Percentiles rank a stretch among this genome's conserved stretches.
These are phyloP conservation scores for Neonectria sp. DNA, from an alignment of 2,329 filamentous ascomycete genomes.

Conservation along the genomic window DNA sequence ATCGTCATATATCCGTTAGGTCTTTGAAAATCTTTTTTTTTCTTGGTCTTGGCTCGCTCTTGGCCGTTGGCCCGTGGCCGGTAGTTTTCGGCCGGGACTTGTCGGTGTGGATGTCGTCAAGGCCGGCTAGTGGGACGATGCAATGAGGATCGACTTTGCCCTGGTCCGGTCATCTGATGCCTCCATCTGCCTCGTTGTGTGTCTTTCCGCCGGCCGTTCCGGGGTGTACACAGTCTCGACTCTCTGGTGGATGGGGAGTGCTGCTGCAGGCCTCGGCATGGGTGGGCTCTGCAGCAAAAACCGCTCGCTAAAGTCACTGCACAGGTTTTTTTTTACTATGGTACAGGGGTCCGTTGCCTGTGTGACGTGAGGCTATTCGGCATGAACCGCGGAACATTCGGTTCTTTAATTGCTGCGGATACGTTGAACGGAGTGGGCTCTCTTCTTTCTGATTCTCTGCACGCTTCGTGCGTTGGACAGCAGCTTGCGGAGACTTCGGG, in stretches of 20 bases:
- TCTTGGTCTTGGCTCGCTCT: conserved; percentile 16
- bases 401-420: conserved; percentile 1
- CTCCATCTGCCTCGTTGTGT: conserved; percentile 15
- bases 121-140: conserved; percentile 37
- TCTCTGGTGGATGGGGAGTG: conserved; percentile 6
- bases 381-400: conserved; percentile 8
- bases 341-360: neutral
- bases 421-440: neutral
- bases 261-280: conserved; percentile 16
- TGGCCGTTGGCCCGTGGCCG: conserved; percentile 39
- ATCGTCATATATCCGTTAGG: neutral
- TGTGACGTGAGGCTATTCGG: conserved; percentile 22
- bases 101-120: conserved; percentile 30
- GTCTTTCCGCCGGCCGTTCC: conserved; percentile 32
- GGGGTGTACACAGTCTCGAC: conserved; percentile 10
- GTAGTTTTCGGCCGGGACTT: conserved; percentile 46
- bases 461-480: neutral
- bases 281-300: conserved; percentile 17
- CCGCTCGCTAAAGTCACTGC: conserved; percentile 8
- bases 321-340: neutral
- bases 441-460: neutral
- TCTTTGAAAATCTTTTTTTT: conserved; percentile 15
- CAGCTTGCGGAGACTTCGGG: neutral
- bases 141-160: conserved; percentile 25
- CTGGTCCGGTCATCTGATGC: conserved; percentile 35